A percentile compares a stretch with the other conserved stretches of the same genome.
phyloP scores from a whole-genome alignment of 345 rosid species.

The Salix viminalis region DNA sequence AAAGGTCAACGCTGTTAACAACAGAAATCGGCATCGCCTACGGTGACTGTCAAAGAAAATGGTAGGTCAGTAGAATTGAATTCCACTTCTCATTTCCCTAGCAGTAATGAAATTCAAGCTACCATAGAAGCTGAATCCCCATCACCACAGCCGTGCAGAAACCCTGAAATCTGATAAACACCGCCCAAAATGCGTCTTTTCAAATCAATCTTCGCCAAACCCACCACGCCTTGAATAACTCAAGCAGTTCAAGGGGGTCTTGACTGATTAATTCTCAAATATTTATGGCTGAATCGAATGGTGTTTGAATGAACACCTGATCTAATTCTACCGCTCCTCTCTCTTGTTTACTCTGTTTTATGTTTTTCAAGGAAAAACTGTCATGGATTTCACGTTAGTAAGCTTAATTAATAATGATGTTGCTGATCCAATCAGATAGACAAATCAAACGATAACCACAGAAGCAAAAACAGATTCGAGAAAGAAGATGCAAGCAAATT shows the following conservation, averaged over 20 bases:
- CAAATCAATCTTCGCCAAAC: not conserved
- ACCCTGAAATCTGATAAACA: not conserved
- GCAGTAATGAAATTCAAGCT: too few species aligned
- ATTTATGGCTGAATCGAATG: not conserved
- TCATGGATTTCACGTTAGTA: too few species aligned
- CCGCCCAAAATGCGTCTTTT: slow-evolving; percentile 13
- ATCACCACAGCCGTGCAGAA: too few species aligned
- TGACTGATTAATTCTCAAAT: not conserved
- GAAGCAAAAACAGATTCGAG: not conserved
- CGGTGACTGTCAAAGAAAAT: too few species aligned
- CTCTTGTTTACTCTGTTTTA: not conserved
- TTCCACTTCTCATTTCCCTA: too few species aligned
- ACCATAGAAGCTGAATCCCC: too few species aligned
- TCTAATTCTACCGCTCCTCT: not conserved
- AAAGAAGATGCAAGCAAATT: not conserved
- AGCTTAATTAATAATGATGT: not conserved
- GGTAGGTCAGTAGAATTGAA: too few species aligned
- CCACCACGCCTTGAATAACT: slow-evolving; percentile 8
- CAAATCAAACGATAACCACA: not conserved
- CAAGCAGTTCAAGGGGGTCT: not conserved
- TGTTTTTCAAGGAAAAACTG: too few species aligned
- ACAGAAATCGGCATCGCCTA: too few species aligned
- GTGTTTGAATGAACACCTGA: not conserved
- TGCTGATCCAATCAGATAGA: not conserved
- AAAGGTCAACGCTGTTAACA: too few species aligned